These are phyloP conservation scores for Scutellaria baicalensis DNA, from an alignment of 257 asterid species.

Conservation along the genomic window DNA sequence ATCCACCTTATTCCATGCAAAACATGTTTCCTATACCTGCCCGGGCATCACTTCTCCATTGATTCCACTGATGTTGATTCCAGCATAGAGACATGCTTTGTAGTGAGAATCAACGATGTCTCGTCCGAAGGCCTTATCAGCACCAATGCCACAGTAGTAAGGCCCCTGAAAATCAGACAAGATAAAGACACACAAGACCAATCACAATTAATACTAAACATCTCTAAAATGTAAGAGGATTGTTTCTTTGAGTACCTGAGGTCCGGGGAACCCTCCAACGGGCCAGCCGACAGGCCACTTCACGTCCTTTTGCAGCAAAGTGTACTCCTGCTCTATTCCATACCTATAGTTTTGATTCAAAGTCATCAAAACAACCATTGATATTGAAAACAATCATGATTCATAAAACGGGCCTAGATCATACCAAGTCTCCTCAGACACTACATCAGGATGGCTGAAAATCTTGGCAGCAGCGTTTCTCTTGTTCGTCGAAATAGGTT, in stretches of 20 bases:
- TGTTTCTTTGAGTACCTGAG: slow-evolving; percentile 41
- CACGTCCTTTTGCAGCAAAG: slow-evolving; percentile 50
- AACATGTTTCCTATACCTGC: slow-evolving; percentile 32
- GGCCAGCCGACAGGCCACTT: slow-evolving; percentile 90
- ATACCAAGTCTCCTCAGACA: slow-evolving; percentile 44
- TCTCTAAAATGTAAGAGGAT: background rate
- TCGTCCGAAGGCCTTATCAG: slow-evolving; percentile 77
- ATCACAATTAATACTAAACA: background rate
- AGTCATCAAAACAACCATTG: background rate
- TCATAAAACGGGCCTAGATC: background rate
- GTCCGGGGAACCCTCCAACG: slow-evolving; percentile 71
- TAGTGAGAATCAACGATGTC: slow-evolving; percentile 72
- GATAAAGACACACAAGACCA: background rate
- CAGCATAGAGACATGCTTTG: slow-evolving; percentile 75
- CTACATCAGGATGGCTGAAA: slow-evolving; percentile 38
- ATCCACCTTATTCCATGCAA: no score
- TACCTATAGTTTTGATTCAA: slow-evolving; percentile 33
- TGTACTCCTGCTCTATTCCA: slow-evolving; percentile 78
- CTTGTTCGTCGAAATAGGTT: slow-evolving; percentile 59
- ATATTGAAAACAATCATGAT: background rate
- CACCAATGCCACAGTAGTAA: slow-evolving; percentile 71
- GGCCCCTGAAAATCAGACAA: slow-evolving; percentile 47
- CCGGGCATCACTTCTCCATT: slow-evolving; percentile 89
- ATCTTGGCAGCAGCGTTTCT: slow-evolving; percentile 37
- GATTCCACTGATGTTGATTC: slow-evolving; percentile 69